Evolutionary conservation across 805 yeast genomes (phyloP), one percentile per base, ranked within the genome.

Genomic region (Hanseniaspora lindneri): DNA sequence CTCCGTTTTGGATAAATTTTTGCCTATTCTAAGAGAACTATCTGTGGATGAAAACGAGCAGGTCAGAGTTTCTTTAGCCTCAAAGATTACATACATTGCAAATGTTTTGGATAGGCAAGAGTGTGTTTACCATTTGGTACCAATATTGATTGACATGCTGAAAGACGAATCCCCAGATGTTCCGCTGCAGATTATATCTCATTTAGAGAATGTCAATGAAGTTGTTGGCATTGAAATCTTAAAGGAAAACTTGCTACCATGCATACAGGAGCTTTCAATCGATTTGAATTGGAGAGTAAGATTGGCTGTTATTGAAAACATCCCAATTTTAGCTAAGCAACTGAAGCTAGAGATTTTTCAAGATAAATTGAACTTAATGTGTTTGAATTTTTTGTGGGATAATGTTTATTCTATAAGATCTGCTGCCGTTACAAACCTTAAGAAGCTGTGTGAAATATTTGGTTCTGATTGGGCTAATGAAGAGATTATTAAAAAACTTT

Each of bases 351-450:
- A 85, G 25, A 87, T 89, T 60, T 92, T 92, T 66, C 92, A 92
- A 64, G 83, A 85, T 62, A 95, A 88, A 58, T 72, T 92, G 55
- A 87, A 94, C 54, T 80, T 83, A 43, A 71, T 92, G 56, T 92
- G 96, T 59, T 76, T 92, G 76, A 83, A 88, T n/a, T 92, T 98
- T 97, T 71, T 92, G 55, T 88, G 96, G 95, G 99, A 92, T 67
- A 83, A 88, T 4, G 98, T 92, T 34, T 92, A 77, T 66, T 88
- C 97, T 4, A 88, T 92, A 53, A 79, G 99, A 66, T 94, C 86
- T 55, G 98, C 98, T 9, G 97, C 97, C 1, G 94, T 92, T 28
- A 69, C 71, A 50, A 92, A 88, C 64, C 70, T 92, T 56, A 79
- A 75, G 55, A 79, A 81, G 56, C 71, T 92, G 57, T 79, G 96